Evolutionary conservation across 768 basidiomycete species (phyloP), one percentile per base, ranked within the genome.

Genomic region (Boletus sp.): DNA sequence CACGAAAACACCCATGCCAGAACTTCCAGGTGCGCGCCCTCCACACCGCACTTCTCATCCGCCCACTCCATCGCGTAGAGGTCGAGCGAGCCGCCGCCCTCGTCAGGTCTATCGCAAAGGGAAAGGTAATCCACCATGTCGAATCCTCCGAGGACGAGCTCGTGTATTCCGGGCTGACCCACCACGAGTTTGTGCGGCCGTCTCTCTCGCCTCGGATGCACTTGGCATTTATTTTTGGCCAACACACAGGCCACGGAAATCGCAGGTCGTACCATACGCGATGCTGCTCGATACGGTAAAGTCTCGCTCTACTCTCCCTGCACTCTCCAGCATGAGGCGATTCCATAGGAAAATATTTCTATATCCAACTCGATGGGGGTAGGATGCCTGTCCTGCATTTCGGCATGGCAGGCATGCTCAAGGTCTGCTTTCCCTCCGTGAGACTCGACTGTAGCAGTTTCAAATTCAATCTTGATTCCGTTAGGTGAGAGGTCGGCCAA

Each of bases 381-480:
- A 75, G 74, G 62, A 66, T 80, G 57, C 88, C 88, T 4, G 84
- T 90, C 3, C 70, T 90, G 45, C 89, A 91, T 64, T 88, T 91
- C 59, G 90, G 89, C 2, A 92, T 91, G 90, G 90, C 88, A 1
- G 89, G 89, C n/a, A 87, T 83, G 82, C 74, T 91, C 33, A 84
- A 86, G 72, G 85, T 83, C 48, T 33, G 66, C 40, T 19, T 9
- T 0, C 23, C 9, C 29, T 15, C 32, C 29, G 37, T 47, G 55
- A 21, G 23, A 25, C 19, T 30, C 10, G 17, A 17, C 19, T 17
- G 29, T 17, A 1, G 14, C 7, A 6, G 41, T 47, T 25, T 32
- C 19, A 21, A 5, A 5, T 39, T 19, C 43, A 38, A 41, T 23
- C 30, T 50, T 42, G 19, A 43, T 34, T 38, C 47, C 42, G 11